Conservation (phyloP, 2,329 filamentous ascomycete species). For the Alternaria consortialis region DNA sequence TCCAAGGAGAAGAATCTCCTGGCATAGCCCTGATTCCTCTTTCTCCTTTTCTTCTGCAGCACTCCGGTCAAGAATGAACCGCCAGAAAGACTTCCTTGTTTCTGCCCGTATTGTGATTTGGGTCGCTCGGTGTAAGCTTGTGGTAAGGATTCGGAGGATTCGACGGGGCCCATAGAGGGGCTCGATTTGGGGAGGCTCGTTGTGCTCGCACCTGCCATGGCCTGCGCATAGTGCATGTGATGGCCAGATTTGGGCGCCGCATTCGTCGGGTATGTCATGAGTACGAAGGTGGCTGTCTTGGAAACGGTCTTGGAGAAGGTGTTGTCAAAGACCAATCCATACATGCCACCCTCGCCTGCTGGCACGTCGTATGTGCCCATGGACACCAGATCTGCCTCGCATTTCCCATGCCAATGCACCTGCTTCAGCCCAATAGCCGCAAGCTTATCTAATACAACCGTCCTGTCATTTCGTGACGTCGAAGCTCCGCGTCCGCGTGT, state of each 20-base stretch:
- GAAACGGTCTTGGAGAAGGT: slow-evolving; percentile 93
- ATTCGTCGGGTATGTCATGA: slow-evolving; percentile 90
- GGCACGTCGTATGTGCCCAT: slow-evolving; percentile 87
- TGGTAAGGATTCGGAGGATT: slow-evolving; percentile 62
- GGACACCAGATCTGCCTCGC: slow-evolving; percentile 93
- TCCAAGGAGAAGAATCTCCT: slow-evolving; percentile 95
- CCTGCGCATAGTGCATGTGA: slow-evolving; percentile 69
- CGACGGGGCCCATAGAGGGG: slow-evolving; percentile 54
- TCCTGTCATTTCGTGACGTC: slow-evolving; percentile 74
- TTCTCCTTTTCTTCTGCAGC: slow-evolving; percentile 87
- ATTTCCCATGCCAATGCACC: slow-evolving; percentile 87
- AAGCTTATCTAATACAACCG: slow-evolving; percentile 73
- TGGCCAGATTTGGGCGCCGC: slow-evolving; percentile 78
- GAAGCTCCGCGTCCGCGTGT: slow-evolving; percentile 59
- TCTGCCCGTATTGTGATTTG: slow-evolving; percentile 45
- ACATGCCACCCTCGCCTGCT: slow-evolving; percentile 83
- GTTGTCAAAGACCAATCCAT: slow-evolving; percentile 96
- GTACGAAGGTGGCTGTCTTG: slow-evolving; percentile 93
- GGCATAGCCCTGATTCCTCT: slow-evolving; percentile 93
- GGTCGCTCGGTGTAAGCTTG: slow-evolving; percentile 52
- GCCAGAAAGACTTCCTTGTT: slow-evolving; percentile 30
- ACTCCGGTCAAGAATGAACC: slow-evolving; percentile 80
- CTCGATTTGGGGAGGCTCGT: slow-evolving; percentile 51
- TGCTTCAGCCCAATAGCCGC: slow-evolving; percentile 69
- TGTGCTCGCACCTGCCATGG: slow-evolving; percentile 59